A percentile compares a stretch with the other conserved stretches of the same genome.
Conservation (phyloP, 2,329 filamentous ascomycete species). For the Rugonectria rugulosa region DNA sequence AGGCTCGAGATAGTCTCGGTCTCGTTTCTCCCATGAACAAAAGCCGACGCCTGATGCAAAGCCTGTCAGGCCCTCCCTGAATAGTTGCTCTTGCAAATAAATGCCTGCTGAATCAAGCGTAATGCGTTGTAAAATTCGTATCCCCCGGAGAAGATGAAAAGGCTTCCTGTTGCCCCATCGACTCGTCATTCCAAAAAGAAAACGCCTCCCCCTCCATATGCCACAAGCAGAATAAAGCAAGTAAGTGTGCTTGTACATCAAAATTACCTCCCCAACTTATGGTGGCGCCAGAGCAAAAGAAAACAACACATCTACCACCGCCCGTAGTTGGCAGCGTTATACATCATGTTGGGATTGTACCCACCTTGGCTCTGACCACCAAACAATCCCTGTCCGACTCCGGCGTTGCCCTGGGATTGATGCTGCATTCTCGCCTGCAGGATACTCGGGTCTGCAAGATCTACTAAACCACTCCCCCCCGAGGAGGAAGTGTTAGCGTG, state of each 20-base stretch:
- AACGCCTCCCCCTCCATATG: constrained; percentile 39
- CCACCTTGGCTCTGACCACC: constrained; percentile 91
- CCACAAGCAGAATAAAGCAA: constrained; percentile 31
- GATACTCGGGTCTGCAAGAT: constrained; percentile 99
- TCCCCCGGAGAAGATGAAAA: constrained; percentile 37
- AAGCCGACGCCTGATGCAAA: constrained; percentile 44
- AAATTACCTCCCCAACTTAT: constrained; percentile 24
- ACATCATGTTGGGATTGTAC: constrained; percentile 90
- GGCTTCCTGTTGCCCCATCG: constrained; percentile 28
- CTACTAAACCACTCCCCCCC: constrained; percentile 98
- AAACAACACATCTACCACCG: constrained; percentile 67
- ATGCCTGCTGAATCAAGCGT: constrained; percentile 43
- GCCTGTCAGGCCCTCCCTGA: constrained; percentile 34
- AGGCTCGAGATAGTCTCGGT: constrained; percentile 33
- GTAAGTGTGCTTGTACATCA: constrained; percentile 35
- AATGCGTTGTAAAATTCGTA: constrained; percentile 40
- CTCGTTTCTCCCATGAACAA: constrained; percentile 38
- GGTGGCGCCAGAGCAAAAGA: constrained; percentile 28
- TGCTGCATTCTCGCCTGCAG: constrained; percentile 97
- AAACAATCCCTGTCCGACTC: constrained; percentile 89
- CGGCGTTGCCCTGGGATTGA: constrained; percentile 80
- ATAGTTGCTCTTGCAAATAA: constrained; percentile 40
- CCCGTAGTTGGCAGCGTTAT: constrained; percentile 73
- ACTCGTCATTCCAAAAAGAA: constrained; percentile 31
- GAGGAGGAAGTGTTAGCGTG: constrained; percentile 99